phyloP scores from a whole-genome alignment of 805 yeast genomes.

The Peterozyma xylosa region DNA sequence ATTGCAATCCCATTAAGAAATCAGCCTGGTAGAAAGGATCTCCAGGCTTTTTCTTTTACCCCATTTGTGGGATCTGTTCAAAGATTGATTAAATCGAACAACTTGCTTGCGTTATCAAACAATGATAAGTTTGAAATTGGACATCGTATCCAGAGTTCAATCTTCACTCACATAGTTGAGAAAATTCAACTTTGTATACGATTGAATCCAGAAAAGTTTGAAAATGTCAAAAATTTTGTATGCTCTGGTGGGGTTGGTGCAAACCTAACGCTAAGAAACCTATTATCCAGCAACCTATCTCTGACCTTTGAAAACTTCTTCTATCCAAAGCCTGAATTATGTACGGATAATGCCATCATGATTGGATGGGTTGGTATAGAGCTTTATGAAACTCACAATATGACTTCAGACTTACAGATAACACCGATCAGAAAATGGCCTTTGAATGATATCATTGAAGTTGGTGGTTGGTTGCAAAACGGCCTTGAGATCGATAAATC shows the following conservation, averaged over 20 bases:
- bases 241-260: conserved; percentile 96
- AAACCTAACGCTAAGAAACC: conserved; percentile 46
- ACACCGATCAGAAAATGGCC: conserved; percentile 85
- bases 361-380: conserved; percentile 98
- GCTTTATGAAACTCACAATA: conserved; percentile 48
- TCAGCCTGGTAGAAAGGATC: conserved; percentile 35
- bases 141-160: conserved; percentile 49
- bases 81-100: conserved; percentile 10
- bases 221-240: conserved; percentile 45
- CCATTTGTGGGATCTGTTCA: conserved; percentile 38
- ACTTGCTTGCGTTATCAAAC: conserved; percentile 10
- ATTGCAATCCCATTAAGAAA: conserved; percentile 44
- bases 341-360: conserved; percentile 96
- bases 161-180: conserved; percentile 67
- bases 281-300: conserved; percentile 32
- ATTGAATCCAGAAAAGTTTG: conserved; percentile 25
- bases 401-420: conserved; percentile 43
- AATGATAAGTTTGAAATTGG: conserved; percentile 38
- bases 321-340: conserved; percentile 64
- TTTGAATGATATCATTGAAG: conserved; percentile 21
- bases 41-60: conserved; percentile 66
- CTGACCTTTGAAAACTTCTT: conserved; percentile 29
- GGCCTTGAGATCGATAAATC: background rate
- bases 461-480: background rate
- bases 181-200: conserved; percentile 48